A percentile compares a stretch with the other conserved stretches of the same genome.
phyloP scores from a whole-genome alignment of 441 rosid species.

The Erysimum pusillum region DNA sequence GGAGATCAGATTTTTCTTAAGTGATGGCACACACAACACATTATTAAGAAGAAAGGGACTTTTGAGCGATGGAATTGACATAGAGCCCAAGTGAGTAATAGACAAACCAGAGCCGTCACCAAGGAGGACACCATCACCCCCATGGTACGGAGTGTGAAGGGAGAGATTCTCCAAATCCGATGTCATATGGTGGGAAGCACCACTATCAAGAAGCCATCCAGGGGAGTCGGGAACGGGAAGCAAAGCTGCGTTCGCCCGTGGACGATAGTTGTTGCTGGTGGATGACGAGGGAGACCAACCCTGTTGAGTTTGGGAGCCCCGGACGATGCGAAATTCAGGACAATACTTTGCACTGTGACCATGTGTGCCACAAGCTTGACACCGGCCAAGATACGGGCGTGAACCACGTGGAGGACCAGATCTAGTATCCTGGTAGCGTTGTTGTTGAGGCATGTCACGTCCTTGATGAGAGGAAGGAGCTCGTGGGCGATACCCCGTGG shows the following conservation, averaged over 20 bases:
- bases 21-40: too few species aligned
- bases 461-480: too few species aligned
- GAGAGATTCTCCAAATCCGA: not conserved
- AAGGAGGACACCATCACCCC: not conserved
- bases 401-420: too few species aligned
- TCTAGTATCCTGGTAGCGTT: too few species aligned
- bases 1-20: too few species aligned
- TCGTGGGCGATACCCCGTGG: too few species aligned
- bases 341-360: not conserved
- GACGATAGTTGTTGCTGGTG: too few species aligned
- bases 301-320: too few species aligned
- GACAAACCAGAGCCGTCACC: not conserved
- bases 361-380: not conserved
- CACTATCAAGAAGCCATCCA: too few species aligned
- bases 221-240: too few species aligned
- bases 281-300: not conserved
- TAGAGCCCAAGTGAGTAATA: not conserved
- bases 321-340: not conserved
- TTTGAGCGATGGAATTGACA: not conserved
- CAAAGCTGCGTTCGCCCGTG: too few species aligned
- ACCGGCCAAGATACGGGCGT: not conserved
- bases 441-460: too few species aligned
- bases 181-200: not conserved
- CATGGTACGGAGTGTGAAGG: not conserved
- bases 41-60: not conserved